phyloP scores from a whole-genome alignment of 78 protist species.

The slime mould (Dictyostelium discoideum) region dicty_2.7 NC_007089.4:4947001-4947500 shows the following conservation, averaged over 20 bases:
- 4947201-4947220: constrained; percentile 55
- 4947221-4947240: not conserved
- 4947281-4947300: not conserved
- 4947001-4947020: constrained; percentile 52
- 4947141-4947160: constrained; percentile 65
- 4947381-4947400: not conserved
- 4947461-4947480: not conserved
- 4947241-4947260: not conserved
- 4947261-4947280: constrained; percentile 8
- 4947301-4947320: not conserved
- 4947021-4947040: constrained; percentile 58
- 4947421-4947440: not conserved
- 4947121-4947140: constrained; percentile 75
- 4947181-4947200: constrained; percentile 77
- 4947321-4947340: not conserved
- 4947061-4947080: constrained; percentile 82
- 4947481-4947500: no score
- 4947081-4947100: constrained; percentile 81
- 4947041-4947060: constrained; percentile 64
- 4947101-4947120: constrained; percentile 79
- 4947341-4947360: not conserved
- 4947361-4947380: not conserved
- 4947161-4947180: constrained; percentile 69
- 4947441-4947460: no score
- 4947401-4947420: not conserved